Evolutionary conservation across 371 early-diverging fungal species (phyloP).

Genomic region (Thermomucor indicae-seudaticae): DNA sequence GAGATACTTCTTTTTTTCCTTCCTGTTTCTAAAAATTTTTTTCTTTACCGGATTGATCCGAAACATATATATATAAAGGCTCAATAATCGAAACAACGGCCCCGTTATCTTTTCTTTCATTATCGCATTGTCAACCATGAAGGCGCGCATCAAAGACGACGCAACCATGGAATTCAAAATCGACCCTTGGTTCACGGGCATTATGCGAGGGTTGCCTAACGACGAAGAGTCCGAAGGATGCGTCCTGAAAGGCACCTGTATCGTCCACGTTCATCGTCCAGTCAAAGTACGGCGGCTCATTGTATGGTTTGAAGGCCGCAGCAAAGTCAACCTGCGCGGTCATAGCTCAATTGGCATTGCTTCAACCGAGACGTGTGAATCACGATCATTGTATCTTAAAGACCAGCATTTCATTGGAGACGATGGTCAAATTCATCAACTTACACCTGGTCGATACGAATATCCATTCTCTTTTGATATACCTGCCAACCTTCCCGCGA

Average conservation of each 20-base stretch:
- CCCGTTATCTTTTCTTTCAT: no score
- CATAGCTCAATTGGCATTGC: constrained; percentile 20
- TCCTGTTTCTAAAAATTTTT: neutral
- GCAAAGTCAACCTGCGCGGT: constrained; percentile 31
- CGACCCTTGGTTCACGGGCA: constrained; percentile 41
- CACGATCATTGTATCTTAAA: constrained; percentile 29
- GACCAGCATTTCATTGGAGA: constrained; percentile 30
- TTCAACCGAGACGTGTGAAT: constrained; percentile 27
- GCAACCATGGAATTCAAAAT: constrained; percentile 24
- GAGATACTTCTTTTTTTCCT: no score
- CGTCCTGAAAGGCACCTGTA: constrained; percentile 29
- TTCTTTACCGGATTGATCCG: constrained; percentile 7
- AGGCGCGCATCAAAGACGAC: constrained; percentile 26
- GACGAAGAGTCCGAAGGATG: constrained; percentile 51
- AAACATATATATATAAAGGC: constrained; percentile 1
- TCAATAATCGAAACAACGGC: no score
- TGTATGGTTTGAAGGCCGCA: constrained; percentile 42
- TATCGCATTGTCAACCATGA: no score
- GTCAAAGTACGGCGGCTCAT: constrained; percentile 35
- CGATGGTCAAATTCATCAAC: constrained; percentile 19
- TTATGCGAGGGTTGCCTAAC: constrained; percentile 36
- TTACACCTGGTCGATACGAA: constrained; percentile 34
- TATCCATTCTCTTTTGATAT: constrained; percentile 39
- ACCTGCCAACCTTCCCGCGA: constrained; percentile 37
- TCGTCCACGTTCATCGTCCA: constrained; percentile 29